These are phyloP conservation scores for Beauveria bassiana DNA, from an alignment of 2,329 filamentous ascomycete genomes.

Conservation along the genomic window DNA sequence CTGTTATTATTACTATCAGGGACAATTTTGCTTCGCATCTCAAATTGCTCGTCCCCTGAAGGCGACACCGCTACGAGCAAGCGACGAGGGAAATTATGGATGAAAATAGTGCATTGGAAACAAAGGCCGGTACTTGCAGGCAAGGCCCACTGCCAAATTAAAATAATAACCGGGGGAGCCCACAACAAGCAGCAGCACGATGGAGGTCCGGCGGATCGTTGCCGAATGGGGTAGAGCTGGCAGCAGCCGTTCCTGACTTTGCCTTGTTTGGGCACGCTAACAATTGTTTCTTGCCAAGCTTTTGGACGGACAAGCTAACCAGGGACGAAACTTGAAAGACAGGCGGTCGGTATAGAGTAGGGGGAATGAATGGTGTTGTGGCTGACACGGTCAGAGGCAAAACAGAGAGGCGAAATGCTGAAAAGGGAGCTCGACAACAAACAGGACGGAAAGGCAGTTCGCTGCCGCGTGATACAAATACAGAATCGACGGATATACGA, in stretches of 20 bases:
- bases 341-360: neutral
- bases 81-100: neutral
- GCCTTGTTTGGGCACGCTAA: slow-evolving; percentile 1
- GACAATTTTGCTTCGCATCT: neutral
- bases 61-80: neutral
- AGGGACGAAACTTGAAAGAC: neutral
- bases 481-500: neutral
- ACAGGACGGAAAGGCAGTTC: neutral
- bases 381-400: neutral
- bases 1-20: no score
- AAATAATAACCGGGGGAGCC: neutral
- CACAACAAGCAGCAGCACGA: slow-evolving; percentile 1
- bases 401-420: neutral
- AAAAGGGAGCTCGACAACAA: neutral
- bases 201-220: slow-evolving; percentile 4
- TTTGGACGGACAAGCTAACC: neutral
- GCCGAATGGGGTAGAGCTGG: slow-evolving; percentile 5
- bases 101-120: neutral
- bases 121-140: neutral
- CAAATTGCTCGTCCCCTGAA: neutral
- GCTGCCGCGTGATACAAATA: neutral
- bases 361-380: neutral
- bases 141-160: neutral
- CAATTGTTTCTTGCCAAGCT: neutral
- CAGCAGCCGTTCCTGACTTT: slow-evolving; percentile 11